Conservation (phyloP, 2,329 filamentous ascomycete species). For the Fusarium sp. region DNA sequence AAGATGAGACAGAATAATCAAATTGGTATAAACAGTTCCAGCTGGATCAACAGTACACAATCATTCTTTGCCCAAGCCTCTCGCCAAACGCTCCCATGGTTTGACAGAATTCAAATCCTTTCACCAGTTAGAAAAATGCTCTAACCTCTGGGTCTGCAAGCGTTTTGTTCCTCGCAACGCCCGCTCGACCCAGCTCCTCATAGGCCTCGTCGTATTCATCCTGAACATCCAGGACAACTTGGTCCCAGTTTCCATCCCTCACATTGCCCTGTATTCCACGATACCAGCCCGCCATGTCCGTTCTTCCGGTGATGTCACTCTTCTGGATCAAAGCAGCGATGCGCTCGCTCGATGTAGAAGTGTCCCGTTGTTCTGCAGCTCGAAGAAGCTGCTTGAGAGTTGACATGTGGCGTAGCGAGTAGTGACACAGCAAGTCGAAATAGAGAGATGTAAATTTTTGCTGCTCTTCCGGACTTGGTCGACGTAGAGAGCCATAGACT, state of each 20-base stretch:
- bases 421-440: not conserved
- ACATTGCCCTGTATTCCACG: constrained; percentile 17
- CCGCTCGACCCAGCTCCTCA: accelerated
- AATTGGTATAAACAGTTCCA: not conserved
- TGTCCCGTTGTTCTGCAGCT: not conserved
- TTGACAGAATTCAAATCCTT: not conserved
- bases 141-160: not conserved
- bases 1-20: not conserved
- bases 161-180: not conserved
- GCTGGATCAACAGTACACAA: not conserved
- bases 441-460: not conserved
- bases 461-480: not conserved
- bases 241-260: constrained; percentile 1
- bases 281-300: constrained; percentile 6
- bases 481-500: accelerated
- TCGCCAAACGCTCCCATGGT: not conserved
- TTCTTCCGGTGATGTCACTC: not conserved
- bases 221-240: not conserved
- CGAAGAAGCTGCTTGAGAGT: not conserved
- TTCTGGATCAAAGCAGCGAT: not conserved
- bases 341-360: accelerated
- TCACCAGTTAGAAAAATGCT: not conserved
- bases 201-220: not conserved
- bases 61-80: not conserved
- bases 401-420: not conserved